phyloP scores from a whole-genome alignment of 75 land plant genomes.

The Ceratopteris richardii region DNA sequence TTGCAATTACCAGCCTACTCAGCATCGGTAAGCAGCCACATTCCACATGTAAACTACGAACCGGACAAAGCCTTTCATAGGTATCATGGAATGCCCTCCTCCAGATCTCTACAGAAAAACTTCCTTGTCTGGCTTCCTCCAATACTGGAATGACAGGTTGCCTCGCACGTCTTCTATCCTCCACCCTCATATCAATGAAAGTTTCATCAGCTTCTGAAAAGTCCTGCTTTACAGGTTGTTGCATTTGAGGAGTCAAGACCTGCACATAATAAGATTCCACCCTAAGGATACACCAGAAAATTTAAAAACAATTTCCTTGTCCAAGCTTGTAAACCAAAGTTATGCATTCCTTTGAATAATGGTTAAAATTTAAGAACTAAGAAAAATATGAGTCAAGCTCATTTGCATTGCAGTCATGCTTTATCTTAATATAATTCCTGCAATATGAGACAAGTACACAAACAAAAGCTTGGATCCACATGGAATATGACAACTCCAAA shows the following conservation, averaged over 20 bases:
- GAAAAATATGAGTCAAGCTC: too few relatives aligned
- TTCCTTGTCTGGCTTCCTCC: slow-evolving; percentile 69
- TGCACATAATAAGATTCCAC: slow-evolving; percentile 22
- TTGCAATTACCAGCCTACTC: slow-evolving; percentile 49
- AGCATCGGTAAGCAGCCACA: slow-evolving; percentile 89
- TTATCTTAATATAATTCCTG: too few relatives aligned
- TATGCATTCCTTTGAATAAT: too few relatives aligned
- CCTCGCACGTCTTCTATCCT: not conserved
- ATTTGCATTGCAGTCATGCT: too few relatives aligned
- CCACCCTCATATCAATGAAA: not conserved
- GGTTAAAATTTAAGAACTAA: too few relatives aligned
- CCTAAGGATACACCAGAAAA: too few relatives aligned
- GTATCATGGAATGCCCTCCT: slow-evolving; percentile 79
- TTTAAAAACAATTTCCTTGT: too few relatives aligned
- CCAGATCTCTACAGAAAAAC: slow-evolving; percentile 75
- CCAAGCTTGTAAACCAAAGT: too few relatives aligned
- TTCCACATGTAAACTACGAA: slow-evolving; percentile 75
- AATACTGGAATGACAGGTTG: slow-evolving; percentile 39
- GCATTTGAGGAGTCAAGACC: slow-evolving; percentile 88
- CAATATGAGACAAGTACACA: too few relatives aligned
- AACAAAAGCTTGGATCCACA: too few relatives aligned
- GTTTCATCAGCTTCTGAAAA: not conserved
- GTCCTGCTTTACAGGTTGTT: slow-evolving; percentile 20
- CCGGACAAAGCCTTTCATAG: slow-evolving; percentile 70
- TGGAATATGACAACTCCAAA: too few relatives aligned